These are phyloP conservation scores for Nepenthes alata DNA, from an alignment of 179 eudicot genomes.

Conservation along the genomic window DNA sequence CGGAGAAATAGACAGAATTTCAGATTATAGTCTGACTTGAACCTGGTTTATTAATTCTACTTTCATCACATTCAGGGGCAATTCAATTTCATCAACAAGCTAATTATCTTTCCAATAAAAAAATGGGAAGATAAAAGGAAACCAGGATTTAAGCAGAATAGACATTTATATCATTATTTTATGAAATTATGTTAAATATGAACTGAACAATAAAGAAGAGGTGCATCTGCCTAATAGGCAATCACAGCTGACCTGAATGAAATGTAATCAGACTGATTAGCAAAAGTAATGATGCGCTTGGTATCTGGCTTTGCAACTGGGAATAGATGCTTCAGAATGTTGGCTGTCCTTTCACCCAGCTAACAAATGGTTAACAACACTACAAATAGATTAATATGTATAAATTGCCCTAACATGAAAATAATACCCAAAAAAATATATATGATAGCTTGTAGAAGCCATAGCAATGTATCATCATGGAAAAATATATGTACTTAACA, in stretches of 20 bases:
- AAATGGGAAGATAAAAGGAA: too few relatives aligned
- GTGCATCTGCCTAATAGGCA: neutral
- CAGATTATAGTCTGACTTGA: too few relatives aligned
- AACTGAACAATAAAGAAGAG: neutral
- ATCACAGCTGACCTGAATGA: conserved; percentile 60
- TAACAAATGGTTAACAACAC: conserved; percentile 12
- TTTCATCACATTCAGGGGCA: too few relatives aligned
- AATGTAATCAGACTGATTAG: conserved; percentile 79
- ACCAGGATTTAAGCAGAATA: too few relatives aligned
- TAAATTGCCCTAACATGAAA: neutral
- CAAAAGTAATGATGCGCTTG: conserved; percentile 82
- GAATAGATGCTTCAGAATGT: conserved; percentile 76
- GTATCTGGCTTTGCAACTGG: conserved; percentile 95
- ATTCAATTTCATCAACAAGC: too few relatives aligned
- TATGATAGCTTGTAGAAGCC: too few relatives aligned
- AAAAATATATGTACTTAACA: too few relatives aligned
- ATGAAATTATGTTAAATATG: neutral
- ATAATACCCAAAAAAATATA: neutral
- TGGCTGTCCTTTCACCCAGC: conserved; percentile 81
- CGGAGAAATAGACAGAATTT: too few relatives aligned
- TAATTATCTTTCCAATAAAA: too few relatives aligned
- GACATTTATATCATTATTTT: too few relatives aligned
- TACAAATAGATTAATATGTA: neutral
- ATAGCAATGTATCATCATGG: too few relatives aligned
- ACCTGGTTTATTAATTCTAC: too few relatives aligned